These are phyloP conservation scores for Moniliella sp. DNA, from an alignment of 1,284 basidiomycete genomes.

Conservation along the genomic window DNA sequence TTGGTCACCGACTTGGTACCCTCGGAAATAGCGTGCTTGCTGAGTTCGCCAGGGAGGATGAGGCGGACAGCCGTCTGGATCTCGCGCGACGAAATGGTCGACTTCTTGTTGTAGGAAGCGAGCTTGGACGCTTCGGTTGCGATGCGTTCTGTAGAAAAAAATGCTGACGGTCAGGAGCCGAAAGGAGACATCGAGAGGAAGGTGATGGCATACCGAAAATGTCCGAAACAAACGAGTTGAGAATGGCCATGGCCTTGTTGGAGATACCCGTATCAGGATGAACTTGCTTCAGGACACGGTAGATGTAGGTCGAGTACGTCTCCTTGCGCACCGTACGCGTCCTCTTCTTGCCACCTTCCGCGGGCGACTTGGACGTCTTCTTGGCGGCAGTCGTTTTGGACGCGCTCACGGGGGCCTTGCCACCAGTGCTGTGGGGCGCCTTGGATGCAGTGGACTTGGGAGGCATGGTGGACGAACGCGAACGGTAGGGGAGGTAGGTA, in stretches of 20 bases:
- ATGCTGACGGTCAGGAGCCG: too few relatives aligned
- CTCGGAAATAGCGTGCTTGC: slow-evolving; percentile 64
- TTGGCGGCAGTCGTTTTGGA: slow-evolving; percentile 34
- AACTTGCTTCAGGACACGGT: slow-evolving; percentile 44
- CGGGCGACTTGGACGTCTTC: slow-evolving; percentile 34
- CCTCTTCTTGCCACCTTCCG: slow-evolving; percentile 47
- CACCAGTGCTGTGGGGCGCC: slow-evolving; percentile 41
- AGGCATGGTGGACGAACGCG: slow-evolving; percentile 9
- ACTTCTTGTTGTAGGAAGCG: slow-evolving; percentile 34
- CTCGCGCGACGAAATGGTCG: slow-evolving; percentile 35
- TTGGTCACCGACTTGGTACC: slow-evolving; percentile 48
- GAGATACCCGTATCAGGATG: slow-evolving; percentile 37
- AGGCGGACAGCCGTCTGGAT: slow-evolving; percentile 34
- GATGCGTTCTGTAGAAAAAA: too few relatives aligned
- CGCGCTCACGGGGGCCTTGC: slow-evolving; percentile 41
- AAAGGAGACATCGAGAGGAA: too few relatives aligned
- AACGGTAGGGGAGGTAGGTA: too few relatives aligned
- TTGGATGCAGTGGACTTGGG: slow-evolving; percentile 27
- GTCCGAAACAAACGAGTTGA: slow-evolving; percentile 37
- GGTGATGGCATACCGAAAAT: too few relatives aligned
- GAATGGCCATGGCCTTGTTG: slow-evolving; percentile 37
- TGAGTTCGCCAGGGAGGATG: slow-evolving; percentile 45
- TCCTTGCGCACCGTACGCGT: slow-evolving; percentile 44
- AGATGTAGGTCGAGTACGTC: slow-evolving; percentile 36
- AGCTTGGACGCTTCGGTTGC: slow-evolving; percentile 34